A percentile compares a stretch with the other conserved stretches of the same genome.
phyloP scores from a whole-genome alignment of 2,329 filamentous ascomycete species.

The Bimuria novae-zelandiae region DNA sequence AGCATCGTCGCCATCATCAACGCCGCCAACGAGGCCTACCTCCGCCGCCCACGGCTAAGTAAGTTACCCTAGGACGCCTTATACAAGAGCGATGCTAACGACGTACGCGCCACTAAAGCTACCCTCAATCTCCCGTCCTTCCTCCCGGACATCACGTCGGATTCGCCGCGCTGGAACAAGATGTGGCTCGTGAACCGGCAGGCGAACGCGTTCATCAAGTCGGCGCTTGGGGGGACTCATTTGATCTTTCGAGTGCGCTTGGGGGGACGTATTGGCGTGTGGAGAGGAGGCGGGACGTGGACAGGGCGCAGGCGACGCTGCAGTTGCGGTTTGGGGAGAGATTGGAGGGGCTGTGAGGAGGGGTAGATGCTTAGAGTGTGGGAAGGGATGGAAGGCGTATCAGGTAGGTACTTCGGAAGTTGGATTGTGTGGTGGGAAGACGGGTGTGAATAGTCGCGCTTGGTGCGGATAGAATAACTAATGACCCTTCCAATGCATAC shows the following conservation, averaged over 20 bases:
- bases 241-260: background rate
- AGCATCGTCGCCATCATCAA: background rate
- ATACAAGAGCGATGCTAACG: background rate
- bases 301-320: background rate
- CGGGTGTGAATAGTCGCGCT: background rate
- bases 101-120: background rate
- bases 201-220: background rate
- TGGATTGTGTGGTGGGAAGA: background rate
- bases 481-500: background rate
- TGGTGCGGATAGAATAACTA: background rate
- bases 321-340: background rate
- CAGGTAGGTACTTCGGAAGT: background rate
- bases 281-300: background rate
- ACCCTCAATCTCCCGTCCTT: background rate
- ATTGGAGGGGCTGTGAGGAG: background rate
- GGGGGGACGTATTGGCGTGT: background rate
- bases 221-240: background rate
- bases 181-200: background rate
- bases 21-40: background rate
- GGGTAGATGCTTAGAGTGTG: too few species aligned
- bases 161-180: background rate
- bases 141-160: background rate
- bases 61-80: background rate
- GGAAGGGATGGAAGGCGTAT: background rate
- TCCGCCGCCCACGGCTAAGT: background rate